These are phyloP conservation scores for Lichtheimia hyalospora DNA, from an alignment of 371 early-diverging fungal species.

Conservation along the genomic window DNA sequence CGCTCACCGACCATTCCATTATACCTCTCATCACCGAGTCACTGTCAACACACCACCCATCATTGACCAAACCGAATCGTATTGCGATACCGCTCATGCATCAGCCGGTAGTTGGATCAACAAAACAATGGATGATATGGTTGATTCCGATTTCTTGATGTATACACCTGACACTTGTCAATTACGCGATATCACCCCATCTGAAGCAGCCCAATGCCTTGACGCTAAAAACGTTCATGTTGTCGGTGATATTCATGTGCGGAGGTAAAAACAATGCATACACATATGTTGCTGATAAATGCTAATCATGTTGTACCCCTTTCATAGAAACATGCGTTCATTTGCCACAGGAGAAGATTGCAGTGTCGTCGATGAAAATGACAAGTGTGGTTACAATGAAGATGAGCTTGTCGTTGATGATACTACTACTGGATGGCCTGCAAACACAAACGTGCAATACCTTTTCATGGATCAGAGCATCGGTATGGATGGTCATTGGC, in stretches of 20 bases:
- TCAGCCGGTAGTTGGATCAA: slow-evolving; percentile 22
- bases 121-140: slow-evolving; percentile 11
- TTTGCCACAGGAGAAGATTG: background rate
- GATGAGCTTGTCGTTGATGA: slow-evolving; percentile 12
- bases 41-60: slow-evolving; percentile 7
- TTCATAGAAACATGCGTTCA: background rate
- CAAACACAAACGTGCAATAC: slow-evolving; percentile 7
- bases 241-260: slow-evolving; percentile 33
- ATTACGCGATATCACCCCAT: slow-evolving; percentile 8
- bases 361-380: slow-evolving; percentile 3
- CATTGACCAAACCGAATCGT: background rate
- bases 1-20: slow-evolving; percentile 26
- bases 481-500: slow-evolving; percentile 21
- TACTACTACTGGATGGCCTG: slow-evolving; percentile 10
- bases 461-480: slow-evolving; percentile 6
- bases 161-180: slow-evolving; percentile 21
- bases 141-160: slow-evolving; percentile 10
- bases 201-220: slow-evolving; percentile 16
- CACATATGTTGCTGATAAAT: background rate
- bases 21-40: slow-evolving; percentile 24
- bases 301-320: background rate
- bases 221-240: slow-evolving; percentile 28
- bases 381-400: slow-evolving; percentile 6
- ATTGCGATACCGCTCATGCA: slow-evolving; percentile 7
- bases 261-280: slow-evolving; percentile 15